Conservation (phyloP, 2,329 filamentous ascomycete genomes). For the Phaeomoniella chlamydospora region DNA sequence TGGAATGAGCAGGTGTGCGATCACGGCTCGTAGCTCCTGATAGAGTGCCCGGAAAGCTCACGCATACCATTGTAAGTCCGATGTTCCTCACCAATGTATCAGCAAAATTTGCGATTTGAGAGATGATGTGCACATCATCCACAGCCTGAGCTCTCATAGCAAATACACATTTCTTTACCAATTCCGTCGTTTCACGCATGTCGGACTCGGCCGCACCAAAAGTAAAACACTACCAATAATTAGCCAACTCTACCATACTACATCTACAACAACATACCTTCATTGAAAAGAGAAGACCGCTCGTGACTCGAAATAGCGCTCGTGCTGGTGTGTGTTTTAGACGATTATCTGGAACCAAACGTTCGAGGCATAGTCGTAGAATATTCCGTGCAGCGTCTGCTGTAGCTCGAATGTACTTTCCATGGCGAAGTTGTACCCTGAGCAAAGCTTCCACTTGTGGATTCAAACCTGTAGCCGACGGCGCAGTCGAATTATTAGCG, state of each 20-base stretch:
- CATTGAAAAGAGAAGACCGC: constrained; percentile 49
- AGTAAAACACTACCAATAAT: constrained; percentile 36
- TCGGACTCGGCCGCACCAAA: constrained; percentile 49
- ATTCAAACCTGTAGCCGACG: constrained; percentile 29
- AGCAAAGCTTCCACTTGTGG: constrained; percentile 12
- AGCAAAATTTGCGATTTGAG: constrained; percentile 44
- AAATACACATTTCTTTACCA: constrained; percentile 44
- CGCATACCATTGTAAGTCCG: neutral
- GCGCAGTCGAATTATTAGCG: neutral
- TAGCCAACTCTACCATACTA: constrained; percentile 6
- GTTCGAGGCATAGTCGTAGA: constrained; percentile 43
- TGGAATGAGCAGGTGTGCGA: constrained; percentile 18
- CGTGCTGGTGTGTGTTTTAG: constrained; percentile 49
- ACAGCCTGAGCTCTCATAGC: constrained; percentile 46
- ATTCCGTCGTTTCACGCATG: constrained; percentile 40
- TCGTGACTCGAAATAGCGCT: constrained; percentile 50
- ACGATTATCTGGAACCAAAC: constrained; percentile 40
- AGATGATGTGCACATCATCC: constrained; percentile 50
- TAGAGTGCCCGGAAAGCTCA: neutral
- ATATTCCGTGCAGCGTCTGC: constrained; percentile 47
- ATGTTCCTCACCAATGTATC: neutral
- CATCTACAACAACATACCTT: constrained; percentile 28
- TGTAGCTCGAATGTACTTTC: constrained; percentile 47
- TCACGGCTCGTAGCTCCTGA: constrained; percentile 13
- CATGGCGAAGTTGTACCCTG: constrained; percentile 29